Conservation (phyloP, 352 stramenopile genomes). For the Phytopythium chamaehyphon region DNA sequence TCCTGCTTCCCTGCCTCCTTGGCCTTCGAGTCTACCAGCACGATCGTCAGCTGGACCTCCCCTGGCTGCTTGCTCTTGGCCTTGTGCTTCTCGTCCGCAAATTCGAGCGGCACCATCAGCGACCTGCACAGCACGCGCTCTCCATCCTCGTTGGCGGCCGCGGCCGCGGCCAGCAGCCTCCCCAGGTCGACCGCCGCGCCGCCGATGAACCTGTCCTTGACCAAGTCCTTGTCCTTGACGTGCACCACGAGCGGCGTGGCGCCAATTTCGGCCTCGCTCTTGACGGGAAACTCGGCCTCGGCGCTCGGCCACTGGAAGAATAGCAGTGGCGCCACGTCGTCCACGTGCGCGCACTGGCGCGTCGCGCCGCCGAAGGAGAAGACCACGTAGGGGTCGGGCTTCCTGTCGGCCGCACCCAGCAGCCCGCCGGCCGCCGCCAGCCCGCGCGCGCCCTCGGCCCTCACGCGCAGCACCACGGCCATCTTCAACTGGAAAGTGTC, state of each 20-base stretch:
- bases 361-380: slow-evolving; percentile 27
- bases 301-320: slow-evolving; percentile 48
- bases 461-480: slow-evolving; percentile 19
- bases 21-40: slow-evolving; percentile 18
- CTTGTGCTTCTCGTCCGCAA: slow-evolving; percentile 40
- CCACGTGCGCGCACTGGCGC: slow-evolving; percentile 24
- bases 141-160: background rate
- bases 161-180: slow-evolving; percentile 9
- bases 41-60: slow-evolving; percentile 42
- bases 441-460: slow-evolving; percentile 30
- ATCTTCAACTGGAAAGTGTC: background rate
- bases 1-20: background rate
- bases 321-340: slow-evolving; percentile 36
- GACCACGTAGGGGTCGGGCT: slow-evolving; percentile 43
- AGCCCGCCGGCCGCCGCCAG: slow-evolving; percentile 23
- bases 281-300: slow-evolving; percentile 28
- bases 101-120: slow-evolving; percentile 34
- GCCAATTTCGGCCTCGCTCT: slow-evolving; percentile 9
- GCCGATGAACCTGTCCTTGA: slow-evolving; percentile 49
- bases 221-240: slow-evolving; percentile 43
- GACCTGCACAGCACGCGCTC: slow-evolving; percentile 20
- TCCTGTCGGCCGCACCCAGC: slow-evolving; percentile 23
- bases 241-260: slow-evolving; percentile 23
- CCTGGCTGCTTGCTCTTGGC: slow-evolving; percentile 21
- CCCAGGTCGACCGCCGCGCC: slow-evolving; percentile 28